Evolutionary conservation across 257 asterid species (phyloP), one percentile per base, ranked within the genome.

Genomic region (Verbascum thapsus): DNA sequence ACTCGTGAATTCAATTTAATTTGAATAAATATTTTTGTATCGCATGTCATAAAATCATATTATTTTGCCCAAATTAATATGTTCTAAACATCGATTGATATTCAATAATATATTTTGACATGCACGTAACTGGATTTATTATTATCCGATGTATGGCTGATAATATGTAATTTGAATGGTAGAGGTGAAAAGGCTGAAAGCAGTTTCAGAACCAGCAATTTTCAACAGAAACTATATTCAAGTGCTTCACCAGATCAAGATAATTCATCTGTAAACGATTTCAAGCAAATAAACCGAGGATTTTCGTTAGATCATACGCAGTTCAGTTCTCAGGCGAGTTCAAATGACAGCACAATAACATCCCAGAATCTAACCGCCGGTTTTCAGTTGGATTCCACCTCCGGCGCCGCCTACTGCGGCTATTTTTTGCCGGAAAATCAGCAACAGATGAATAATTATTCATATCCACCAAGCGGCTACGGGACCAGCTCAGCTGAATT

Each of bases 301-400:
- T 78, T 78, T 65, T 75, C 89, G 8, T 37, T 82, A n/a, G 82
- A 77, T 37, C 81, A 78, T 23, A 68, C 72, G 1, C 84, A 78
- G 34, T 69, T 42, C 19, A 61, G 74, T 38, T 62, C 85, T 10
- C 79, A 76, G 58, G 72, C 71, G 7, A 72, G 77, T 63, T 68
- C 76, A 8, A 75, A 57, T 1, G 75, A 66, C 57, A 78, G 68
- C 51, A 64, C 71, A 10, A 69, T 70, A 51, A 73, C 82, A 15
- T 70, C 78, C 20, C 79, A 63, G 40, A 80, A 70, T 58, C 41
- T 77, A 56, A 50, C 67, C 65, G 11, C 75, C 10, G 43, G 61
- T 52, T 76, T 71, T 57, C 84, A 67, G 69, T 66, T 74, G 54
- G 84, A 85, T 61, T 69, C 87, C 13, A 58, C 75, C 38, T 17